Conservation (phyloP, 768 basidiomycete genomes). For the Fibroporia radiculosa region DNA sequence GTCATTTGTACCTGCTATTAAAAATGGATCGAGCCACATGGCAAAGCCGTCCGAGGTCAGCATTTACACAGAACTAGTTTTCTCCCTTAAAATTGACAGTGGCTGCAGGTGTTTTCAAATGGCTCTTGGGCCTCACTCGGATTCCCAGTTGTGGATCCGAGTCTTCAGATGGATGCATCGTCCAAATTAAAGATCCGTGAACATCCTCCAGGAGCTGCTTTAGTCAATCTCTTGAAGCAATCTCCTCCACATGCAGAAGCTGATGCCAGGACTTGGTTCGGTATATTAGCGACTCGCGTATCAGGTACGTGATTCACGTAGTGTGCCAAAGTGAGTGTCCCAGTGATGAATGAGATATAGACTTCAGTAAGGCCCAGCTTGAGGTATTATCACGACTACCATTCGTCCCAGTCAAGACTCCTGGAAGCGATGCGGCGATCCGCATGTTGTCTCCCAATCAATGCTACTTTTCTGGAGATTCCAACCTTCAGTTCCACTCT, state of each 20-base stretch:
- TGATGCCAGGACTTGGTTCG: constrained; percentile 61
- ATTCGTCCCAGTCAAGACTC: constrained; percentile 56
- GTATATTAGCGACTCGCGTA: constrained; percentile 54
- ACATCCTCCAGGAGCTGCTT: constrained; percentile 55
- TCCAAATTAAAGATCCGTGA: constrained; percentile 60
- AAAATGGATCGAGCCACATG: constrained; percentile 42
- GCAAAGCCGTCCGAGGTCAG: constrained; percentile 61
- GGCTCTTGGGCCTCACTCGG: constrained; percentile 68
- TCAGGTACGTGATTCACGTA: constrained; percentile 34
- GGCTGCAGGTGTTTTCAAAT: constrained; percentile 59
- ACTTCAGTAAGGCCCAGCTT: constrained; percentile 51
- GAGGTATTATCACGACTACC: constrained; percentile 44
- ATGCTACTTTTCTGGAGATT: constrained; percentile 58
- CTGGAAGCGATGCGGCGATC: constrained; percentile 23
- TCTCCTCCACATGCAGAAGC: constrained; percentile 48
- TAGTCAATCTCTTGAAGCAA: constrained; percentile 51
- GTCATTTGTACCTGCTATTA: constrained; percentile 73
- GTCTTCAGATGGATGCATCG: constrained; percentile 41
- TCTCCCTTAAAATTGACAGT: neutral
- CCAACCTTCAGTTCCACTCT: constrained; percentile 57
- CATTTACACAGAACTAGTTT: constrained; percentile 1
- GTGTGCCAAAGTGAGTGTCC: neutral
- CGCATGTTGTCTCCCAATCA: constrained; percentile 50
- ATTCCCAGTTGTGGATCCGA: constrained; percentile 58
- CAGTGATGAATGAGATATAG: constrained; percentile 25